phyloP scores from a whole-genome alignment of 805 yeast species.

The Millerozyma acaciae region DNA sequence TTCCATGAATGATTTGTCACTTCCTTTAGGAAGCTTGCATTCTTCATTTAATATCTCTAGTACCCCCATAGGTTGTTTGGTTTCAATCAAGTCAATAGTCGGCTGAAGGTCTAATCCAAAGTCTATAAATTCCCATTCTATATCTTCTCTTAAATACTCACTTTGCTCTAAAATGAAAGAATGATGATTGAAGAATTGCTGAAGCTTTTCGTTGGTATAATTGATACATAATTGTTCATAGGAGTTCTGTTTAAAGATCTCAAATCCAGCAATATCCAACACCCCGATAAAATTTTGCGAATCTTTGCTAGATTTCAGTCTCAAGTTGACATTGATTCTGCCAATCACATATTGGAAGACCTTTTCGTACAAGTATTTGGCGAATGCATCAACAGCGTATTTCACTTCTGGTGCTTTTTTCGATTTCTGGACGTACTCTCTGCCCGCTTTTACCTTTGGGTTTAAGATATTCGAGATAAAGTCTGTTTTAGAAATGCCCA shows the following conservation, averaged over 20 bases:
- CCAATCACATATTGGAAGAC: slow-evolving; percentile 74
- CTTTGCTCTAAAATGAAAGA: slow-evolving; percentile 59
- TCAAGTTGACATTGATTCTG: slow-evolving; percentile 66
- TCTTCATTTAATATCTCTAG: slow-evolving; percentile 89
- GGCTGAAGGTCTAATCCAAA: slow-evolving; percentile 94
- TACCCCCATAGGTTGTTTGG: slow-evolving; percentile 69
- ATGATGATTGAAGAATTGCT: slow-evolving; percentile 60
- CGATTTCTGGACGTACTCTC: slow-evolving; percentile 77
- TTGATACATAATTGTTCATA: slow-evolving; percentile 61
- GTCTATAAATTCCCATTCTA: slow-evolving; percentile 74
- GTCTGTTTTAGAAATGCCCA: slow-evolving; percentile 57
- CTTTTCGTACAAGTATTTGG: slow-evolving; percentile 83
- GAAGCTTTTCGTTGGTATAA: slow-evolving; percentile 57
- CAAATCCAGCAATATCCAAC: slow-evolving; percentile 60
- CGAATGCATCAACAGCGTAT: slow-evolving; percentile 77
- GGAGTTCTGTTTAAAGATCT: slow-evolving; percentile 53
- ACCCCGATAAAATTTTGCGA: slow-evolving; percentile 48
- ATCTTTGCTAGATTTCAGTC: slow-evolving; percentile 22
- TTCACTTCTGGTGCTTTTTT: slow-evolving; percentile 77
- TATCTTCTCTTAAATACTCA: slow-evolving; percentile 55
- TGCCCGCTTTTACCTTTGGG: slow-evolving; percentile 89
- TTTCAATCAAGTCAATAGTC: slow-evolving; percentile 88
- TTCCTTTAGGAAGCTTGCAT: slow-evolving; percentile 88
- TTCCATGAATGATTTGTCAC: slow-evolving; percentile 77
- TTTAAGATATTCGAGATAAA: slow-evolving; percentile 57